A percentile compares a stretch with the other conserved stretches of the same genome.
Conservation (phyloP, 805 yeast species). For the Starmerella stellata region DNA sequence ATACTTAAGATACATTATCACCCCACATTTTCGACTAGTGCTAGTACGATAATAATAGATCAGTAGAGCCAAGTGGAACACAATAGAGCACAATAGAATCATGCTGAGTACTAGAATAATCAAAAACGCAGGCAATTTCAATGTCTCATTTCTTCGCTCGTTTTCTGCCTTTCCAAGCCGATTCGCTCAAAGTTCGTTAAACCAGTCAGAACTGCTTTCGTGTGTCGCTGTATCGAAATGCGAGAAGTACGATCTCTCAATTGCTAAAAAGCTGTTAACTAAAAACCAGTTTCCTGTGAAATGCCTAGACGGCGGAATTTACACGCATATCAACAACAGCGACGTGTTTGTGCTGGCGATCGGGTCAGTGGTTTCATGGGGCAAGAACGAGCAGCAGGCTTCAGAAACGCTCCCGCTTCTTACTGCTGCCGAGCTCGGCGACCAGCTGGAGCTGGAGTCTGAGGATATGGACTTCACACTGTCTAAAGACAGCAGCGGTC, state of each 20-base stretch:
- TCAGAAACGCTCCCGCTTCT: slow-evolving; percentile 31
- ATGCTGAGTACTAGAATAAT: too few species aligned
- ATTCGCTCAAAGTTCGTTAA: too few species aligned
- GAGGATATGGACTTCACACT: slow-evolving; percentile 77
- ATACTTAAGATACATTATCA: too few species aligned
- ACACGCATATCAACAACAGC: slow-evolving; percentile 22
- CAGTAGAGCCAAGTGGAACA: too few species aligned
- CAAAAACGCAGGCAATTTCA: too few species aligned
- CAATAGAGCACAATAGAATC: too few species aligned
- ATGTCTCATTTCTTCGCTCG: too few species aligned
- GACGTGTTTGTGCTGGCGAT: slow-evolving; percentile 46
- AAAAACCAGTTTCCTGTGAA: slow-evolving; percentile 24
- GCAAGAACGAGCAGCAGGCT: slow-evolving; percentile 41
- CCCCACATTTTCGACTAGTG: too few species aligned
- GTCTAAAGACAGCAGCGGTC: slow-evolving; percentile 26
- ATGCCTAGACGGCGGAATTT: slow-evolving; percentile 34
- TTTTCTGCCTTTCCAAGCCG: too few species aligned
- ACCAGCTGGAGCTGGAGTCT: slow-evolving; percentile 39
- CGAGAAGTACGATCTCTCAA: slow-evolving; percentile 39
- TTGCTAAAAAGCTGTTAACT: slow-evolving; percentile 27
- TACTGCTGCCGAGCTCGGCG: slow-evolving; percentile 30
- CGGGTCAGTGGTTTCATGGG: slow-evolving; percentile 79
- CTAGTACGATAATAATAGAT: too few species aligned
- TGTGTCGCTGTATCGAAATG: slow-evolving; percentile 40
- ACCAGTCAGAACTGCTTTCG: too few species aligned